Evolutionary conservation across 768 basidiomycete genomes (phyloP), one percentile per base, ranked within the genome.

Genomic region (Pleurotus sapidus): DNA sequence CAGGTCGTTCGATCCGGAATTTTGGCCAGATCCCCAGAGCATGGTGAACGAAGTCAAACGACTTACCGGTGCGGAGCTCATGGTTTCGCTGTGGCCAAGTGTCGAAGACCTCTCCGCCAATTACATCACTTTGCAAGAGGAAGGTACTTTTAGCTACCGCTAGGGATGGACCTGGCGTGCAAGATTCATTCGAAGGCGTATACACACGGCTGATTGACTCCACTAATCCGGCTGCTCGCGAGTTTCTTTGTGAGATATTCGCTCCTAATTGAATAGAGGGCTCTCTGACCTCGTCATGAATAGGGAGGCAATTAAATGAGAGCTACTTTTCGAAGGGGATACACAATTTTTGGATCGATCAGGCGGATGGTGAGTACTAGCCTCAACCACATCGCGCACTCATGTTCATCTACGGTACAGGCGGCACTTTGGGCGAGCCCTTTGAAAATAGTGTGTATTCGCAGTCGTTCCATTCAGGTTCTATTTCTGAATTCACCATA

Each of bases 51-150:
- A 66, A 51, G 72, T 74, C 27, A 74, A 72, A 50, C 60, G 57
- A 6, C 64, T 72, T 24, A 74, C 72, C 5, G 72, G 72, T 1
- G 72, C 72, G 6, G 71, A 74, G 57, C 67, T 74, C 65, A 74
- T 74, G 72, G 72, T 72, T 7, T 74, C 72, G 8, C 61, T 74
- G 30, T 74, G 72, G 72, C 72, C 72, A 2, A 72, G 71, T 51
- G 70, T 74, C 24, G 72, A 74, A 58, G 72, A 72, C 55, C 57
- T 69, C 17, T 74, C 72, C 3, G 65, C 60, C 30, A 74, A 74
- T 49, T 74, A 74, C 55, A 56, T 68, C 3, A 56, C 65, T 5
- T 57, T 72, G 40, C 71, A 72, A 55, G 57, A 67, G 53, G 55
- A 69, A 24, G 72, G 71, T 4, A n/a, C 56, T 72, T 18, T 57